These are phyloP conservation scores for Phytopythium delawarense DNA, from an alignment of 352 stramenopile species.

Conservation along the genomic window DNA sequence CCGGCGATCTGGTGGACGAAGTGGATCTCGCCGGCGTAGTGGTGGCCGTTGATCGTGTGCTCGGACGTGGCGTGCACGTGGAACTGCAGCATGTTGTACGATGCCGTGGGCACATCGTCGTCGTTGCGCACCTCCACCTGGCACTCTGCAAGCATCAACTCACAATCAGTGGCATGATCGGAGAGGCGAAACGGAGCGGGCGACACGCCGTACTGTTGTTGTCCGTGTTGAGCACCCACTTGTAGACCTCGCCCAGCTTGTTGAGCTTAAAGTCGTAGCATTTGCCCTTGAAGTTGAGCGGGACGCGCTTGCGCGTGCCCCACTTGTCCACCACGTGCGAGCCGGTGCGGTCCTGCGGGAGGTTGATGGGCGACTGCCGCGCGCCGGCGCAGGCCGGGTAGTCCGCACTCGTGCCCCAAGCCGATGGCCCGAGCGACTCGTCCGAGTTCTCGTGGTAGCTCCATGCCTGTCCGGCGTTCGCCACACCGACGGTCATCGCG, in stretches of 20 bases:
- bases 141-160: conserved; percentile 25
- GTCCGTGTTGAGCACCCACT: conserved; percentile 44
- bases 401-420: conserved; percentile 28
- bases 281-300: conserved; percentile 43
- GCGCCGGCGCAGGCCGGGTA: conserved; percentile 30
- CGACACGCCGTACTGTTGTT: conserved; percentile 19
- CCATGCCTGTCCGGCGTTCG: conserved; percentile 29
- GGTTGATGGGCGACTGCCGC: conserved; percentile 56
- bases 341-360: conserved; percentile 28
- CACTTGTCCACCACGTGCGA: conserved; percentile 36
- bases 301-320: conserved; percentile 28
- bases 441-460: conserved; percentile 39
- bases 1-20: conserved; percentile 42
- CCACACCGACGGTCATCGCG: conserved; percentile 14
- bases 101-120: conserved; percentile 15
- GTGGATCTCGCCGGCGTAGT: conserved; percentile 44
- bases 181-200: too few species aligned
- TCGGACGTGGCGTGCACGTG: conserved; percentile 42
- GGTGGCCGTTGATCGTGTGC: conserved; percentile 38
- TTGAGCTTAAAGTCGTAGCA: conserved; percentile 53
- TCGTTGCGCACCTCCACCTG: conserved; percentile 46
- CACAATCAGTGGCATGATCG: not conserved
- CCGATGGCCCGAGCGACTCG: conserved; percentile 28
- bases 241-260: conserved; percentile 59
- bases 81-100: conserved; percentile 57